Evolutionary conservation across 768 basidiomycete species (phyloP), one percentile per base, ranked within the genome.

Genomic region (Dendrothele bispora): DNA sequence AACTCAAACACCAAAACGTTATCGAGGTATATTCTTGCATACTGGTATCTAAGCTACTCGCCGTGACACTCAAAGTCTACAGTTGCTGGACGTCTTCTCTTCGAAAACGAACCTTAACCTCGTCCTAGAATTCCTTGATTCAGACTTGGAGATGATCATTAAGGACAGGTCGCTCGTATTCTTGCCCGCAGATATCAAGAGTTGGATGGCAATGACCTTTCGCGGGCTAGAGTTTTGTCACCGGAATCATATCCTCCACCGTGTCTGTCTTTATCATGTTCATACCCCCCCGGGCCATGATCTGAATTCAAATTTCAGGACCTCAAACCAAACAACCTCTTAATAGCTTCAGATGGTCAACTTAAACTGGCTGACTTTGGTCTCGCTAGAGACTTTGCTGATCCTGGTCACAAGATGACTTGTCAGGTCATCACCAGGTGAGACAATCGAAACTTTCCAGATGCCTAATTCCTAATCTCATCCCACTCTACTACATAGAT

Each of bases 281-380:
- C 6, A 17, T 21, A 32, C 29, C 18, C 4, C 3, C 6, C 39
- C 18, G 10, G 37, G 8, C 27, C 32, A 44, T 46, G 12, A 53
- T 48, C 21, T 30, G 20, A 12, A 26, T 30, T 29, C 36, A 21
- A 5, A 14, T 15, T 35, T 30, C 58, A 98, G 95, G 97, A 99
- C 75, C 68, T 99, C 53, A 99, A 99, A 66, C 97, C 97, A 6
- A 99, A 99, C 72, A 99, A 99, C 69, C 78, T 99, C 71, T 84
- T 99, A 60, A 88, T 99, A 51, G 82, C 93, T 0, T 80, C 88
- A 0, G 82, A 91, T 43, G 97, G 97, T 0, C 84, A 90, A 43
- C 84, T 98, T 55, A 99, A 99, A 70, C 80, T 99, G 39, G 97
- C 97, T 11, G 97, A 99, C 81, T 99, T 99, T 65, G 97, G 97